phyloP scores from a whole-genome alignment of 164 flowering plant genomes.

The Echeveria elegans region DNA sequence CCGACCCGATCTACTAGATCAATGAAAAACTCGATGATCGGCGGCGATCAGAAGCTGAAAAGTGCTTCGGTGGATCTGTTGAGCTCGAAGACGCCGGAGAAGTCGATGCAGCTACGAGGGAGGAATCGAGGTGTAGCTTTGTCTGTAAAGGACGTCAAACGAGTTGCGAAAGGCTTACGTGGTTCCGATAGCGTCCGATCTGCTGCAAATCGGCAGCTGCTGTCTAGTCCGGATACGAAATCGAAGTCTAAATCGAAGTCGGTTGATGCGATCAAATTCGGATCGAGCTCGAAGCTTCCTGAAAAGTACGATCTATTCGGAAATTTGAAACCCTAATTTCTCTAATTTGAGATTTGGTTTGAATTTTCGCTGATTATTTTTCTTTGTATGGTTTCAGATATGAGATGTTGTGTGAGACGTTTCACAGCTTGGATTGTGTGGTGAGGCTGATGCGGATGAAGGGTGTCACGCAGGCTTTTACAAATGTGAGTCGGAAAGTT shows the following conservation, averaged over 20 bases:
- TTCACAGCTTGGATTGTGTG: conserved; percentile 33
- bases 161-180: conserved; percentile 16
- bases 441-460: conserved; percentile 51
- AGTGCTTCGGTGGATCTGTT: neutral
- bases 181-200: conserved; percentile 1
- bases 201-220: neutral
- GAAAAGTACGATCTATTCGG: conserved; percentile 18
- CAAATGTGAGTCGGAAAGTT: conserved; percentile 39
- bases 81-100: conserved; percentile 25
- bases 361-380: conserved; percentile 11
- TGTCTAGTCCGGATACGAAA: neutral
- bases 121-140: conserved; percentile 22
- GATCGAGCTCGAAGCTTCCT: conserved; percentile 18
- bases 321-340: neutral
- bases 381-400: conserved; percentile 14
- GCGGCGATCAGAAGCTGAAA: neutral
- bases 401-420: conserved; percentile 12
- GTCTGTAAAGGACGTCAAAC: conserved; percentile 21
- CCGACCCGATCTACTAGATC: neutral
- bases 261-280: neutral
- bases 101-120: conserved; percentile 13
- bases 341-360: neutral
- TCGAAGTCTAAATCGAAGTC: neutral
- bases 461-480: conserved; percentile 35
- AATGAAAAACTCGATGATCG: neutral